Percentiles rank a stretch among this genome's conserved stretches.
Evolutionary conservation across 2,329 filamentous ascomycete species (phyloP).

Genomic region (Fusarium abutilonis): DNA sequence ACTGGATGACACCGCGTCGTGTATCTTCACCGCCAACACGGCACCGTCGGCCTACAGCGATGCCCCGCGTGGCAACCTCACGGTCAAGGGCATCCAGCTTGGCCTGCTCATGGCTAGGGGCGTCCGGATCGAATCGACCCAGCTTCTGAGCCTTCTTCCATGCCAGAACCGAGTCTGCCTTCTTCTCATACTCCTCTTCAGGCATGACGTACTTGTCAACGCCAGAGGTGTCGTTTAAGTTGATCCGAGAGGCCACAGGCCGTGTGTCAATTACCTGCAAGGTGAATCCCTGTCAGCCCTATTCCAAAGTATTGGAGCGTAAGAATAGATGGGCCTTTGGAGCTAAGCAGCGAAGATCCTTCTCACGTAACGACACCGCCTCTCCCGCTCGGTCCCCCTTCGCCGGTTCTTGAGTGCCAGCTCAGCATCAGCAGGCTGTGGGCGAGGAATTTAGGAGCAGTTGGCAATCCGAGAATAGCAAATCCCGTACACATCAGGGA

Average conservation of each 20-base stretch:
- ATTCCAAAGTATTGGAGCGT: constrained; percentile 37
- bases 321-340: constrained; percentile 26
- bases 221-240: constrained; percentile 81
- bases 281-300: constrained; percentile 46
- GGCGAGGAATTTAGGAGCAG: constrained; percentile 13
- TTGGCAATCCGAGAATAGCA: constrained; percentile 18
- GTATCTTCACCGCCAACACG: constrained; percentile 73
- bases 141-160: constrained; percentile 97
- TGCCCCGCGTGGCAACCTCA: constrained; percentile 76
- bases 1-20: constrained; percentile 74
- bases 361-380: constrained; percentile 32
- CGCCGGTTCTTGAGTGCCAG: constrained; percentile 23
- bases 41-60: constrained; percentile 70
- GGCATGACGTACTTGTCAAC: constrained; percentile 94
- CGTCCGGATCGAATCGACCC: constrained; percentile 93
- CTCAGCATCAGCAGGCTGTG: constrained; percentile 25
- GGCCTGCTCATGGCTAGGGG: constrained; percentile 76
- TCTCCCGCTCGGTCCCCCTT: constrained; percentile 33
- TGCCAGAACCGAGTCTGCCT: constrained; percentile 86
- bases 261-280: constrained; percentile 80
- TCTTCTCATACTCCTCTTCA: constrained; percentile 84
- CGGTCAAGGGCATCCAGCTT: constrained; percentile 74
- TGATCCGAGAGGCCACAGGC: constrained; percentile 76
- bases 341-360: constrained; percentile 26
- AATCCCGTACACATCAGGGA: not conserved